phyloP scores from a whole-genome alignment of 768 basidiomycete species.

The Lactifluus subvellereus region DNA sequence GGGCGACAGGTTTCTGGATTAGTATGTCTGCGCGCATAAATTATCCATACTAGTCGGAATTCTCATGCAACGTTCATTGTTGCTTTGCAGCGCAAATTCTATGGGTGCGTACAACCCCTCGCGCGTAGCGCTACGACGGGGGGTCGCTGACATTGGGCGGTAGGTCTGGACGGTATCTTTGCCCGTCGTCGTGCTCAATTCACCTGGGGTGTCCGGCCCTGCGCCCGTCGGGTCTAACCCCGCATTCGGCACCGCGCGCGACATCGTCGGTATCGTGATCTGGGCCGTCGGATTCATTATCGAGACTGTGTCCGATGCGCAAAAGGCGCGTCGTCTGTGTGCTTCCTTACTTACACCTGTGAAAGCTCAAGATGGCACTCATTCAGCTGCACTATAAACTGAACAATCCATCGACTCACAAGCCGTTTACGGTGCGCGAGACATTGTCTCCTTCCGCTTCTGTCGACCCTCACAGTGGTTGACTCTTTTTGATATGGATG shows the following conservation, averaged over 20 bases:
- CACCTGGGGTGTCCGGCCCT: not conserved
- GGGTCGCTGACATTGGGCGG: not conserved
- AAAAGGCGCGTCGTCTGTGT: slow-evolving; percentile 37
- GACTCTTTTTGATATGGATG: slow-evolving; percentile 26
- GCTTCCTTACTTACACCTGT: not conserved
- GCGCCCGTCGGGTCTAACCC: slow-evolving; percentile 58
- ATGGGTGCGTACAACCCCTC: not conserved
- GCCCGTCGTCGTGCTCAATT: slow-evolving; percentile 7
- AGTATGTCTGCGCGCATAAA: not conserved
- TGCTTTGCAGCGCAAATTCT: not conserved
- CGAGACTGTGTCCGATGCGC: slow-evolving; percentile 51
- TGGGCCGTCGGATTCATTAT: slow-evolving; percentile 54
- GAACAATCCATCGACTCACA: not conserved
- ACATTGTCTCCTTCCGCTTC: too few relatives aligned
- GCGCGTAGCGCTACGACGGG: not conserved
- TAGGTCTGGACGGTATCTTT: slow-evolving; percentile 1
- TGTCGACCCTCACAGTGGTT: not conserved
- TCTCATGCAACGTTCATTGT: not conserved
- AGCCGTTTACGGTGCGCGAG: slow-evolving; percentile 3
- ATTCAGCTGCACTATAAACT: not conserved
- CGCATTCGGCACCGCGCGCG: slow-evolving; percentile 39
- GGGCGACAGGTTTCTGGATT: slow-evolving; percentile 5
- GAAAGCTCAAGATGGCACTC: not conserved
- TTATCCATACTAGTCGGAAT: not conserved
- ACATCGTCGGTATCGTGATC: slow-evolving; percentile 32